Conservation (phyloP, 106 monocot genomes). For the Phalaenopsis aphrodite region DNA sequence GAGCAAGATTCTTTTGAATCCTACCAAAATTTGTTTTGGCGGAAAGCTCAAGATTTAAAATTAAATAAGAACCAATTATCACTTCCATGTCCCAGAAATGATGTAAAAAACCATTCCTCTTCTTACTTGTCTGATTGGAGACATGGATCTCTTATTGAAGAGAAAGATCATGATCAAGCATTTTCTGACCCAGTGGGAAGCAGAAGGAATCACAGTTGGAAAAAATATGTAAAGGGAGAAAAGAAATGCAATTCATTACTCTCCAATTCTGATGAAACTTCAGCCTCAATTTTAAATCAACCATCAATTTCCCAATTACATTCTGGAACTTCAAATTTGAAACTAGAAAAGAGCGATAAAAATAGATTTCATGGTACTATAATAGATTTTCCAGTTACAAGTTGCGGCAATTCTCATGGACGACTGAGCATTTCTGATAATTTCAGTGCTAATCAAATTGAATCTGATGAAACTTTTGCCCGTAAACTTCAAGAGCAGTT, state of each 20-base stretch:
- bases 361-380: not conserved
- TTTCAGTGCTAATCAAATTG: slow-evolving; percentile 33
- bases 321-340: slow-evolving; percentile 8
- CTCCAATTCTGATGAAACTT: slow-evolving; percentile 19
- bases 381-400: slow-evolving; percentile 18
- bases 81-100: not conserved
- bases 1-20: not conserved
- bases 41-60: slow-evolving; percentile 12
- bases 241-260: slow-evolving; percentile 17
- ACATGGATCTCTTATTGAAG: not conserved
- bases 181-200: slow-evolving; percentile 8
- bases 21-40: slow-evolving; percentile 16
- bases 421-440: slow-evolving; percentile 19
- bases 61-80: not conserved
- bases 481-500: slow-evolving; percentile 69
- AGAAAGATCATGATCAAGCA: not conserved
- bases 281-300: slow-evolving; percentile 17
- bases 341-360: not conserved
- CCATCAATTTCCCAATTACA: slow-evolving; percentile 5
- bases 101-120: not conserved
- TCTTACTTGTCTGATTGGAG: not conserved
- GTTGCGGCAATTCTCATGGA: not conserved
- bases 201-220: not conserved
- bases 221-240: slow-evolving; percentile 29
- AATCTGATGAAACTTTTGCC: slow-evolving; percentile 66